A percentile compares a stretch with the other conserved stretches of the same genome.
These are phyloP conservation scores for Colletotrichum abscissum DNA, from an alignment of 2,329 filamentous ascomycete species.

Conservation along the genomic window DNA sequence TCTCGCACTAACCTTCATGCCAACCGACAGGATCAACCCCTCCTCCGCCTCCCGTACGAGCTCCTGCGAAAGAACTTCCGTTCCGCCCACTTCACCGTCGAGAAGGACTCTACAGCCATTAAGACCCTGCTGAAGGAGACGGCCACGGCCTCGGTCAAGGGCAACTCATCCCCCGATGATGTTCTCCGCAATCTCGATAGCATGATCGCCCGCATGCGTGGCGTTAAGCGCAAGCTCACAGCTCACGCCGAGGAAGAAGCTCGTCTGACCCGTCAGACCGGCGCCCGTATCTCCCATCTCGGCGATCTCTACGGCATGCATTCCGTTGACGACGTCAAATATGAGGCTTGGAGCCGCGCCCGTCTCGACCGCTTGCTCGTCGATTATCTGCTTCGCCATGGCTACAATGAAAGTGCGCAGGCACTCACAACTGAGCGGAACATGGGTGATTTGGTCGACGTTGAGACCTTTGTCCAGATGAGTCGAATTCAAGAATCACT, in stretches of 20 bases:
- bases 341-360: constrained; percentile 88
- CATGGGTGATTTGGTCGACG: constrained; percentile 86
- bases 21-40: constrained; percentile 81
- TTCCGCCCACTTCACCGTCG: constrained; percentile 79
- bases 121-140: constrained; percentile 71
- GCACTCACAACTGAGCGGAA: constrained; percentile 79
- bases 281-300: constrained; percentile 83
- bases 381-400: constrained; percentile 90
- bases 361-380: constrained; percentile 87
- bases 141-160: constrained; percentile 74
- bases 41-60: constrained; percentile 92
- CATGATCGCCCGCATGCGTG: constrained; percentile 87
- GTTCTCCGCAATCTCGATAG: constrained; percentile 84
- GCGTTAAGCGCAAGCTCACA: constrained; percentile 87
- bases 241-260: constrained; percentile 83
- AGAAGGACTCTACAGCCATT: constrained; percentile 74
- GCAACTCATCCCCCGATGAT: constrained; percentile 71
- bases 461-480: constrained; percentile 88
- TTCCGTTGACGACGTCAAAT: constrained; percentile 89
- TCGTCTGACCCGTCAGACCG: constrained; percentile 78
- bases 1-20: constrained; percentile 13
- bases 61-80: constrained; percentile 96
- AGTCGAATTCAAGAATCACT: constrained; percentile 81
- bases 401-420: constrained; percentile 82
- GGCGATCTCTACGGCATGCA: constrained; percentile 83